A percentile compares a stretch with the other conserved stretches of the same genome.
Conservation (phyloP, 2,329 filamentous ascomycete genomes). For the Lachnellula subtilissima region DNA sequence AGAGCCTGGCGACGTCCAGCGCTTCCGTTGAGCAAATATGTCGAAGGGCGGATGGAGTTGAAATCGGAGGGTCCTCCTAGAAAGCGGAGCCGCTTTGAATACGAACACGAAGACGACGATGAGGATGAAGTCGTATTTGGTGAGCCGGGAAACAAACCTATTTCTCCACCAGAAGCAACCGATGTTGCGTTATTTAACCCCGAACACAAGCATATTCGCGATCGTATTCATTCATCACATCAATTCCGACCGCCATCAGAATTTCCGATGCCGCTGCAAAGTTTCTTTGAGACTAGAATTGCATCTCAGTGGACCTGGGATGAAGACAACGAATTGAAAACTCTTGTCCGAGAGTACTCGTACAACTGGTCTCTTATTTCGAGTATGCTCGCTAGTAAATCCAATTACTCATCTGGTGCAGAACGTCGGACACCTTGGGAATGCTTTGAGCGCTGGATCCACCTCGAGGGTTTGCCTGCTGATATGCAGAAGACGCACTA, state of each 20-base stretch:
- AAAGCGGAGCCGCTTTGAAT: constrained; percentile 80
- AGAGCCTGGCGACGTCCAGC: constrained; percentile 71
- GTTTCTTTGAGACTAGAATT: constrained; percentile 81
- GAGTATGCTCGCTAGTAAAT: constrained; percentile 68
- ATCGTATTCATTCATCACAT: constrained; percentile 84
- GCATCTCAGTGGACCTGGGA: constrained; percentile 87
- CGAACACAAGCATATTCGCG: constrained; percentile 83
- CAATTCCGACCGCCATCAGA: constrained; percentile 92
- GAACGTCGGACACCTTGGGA: constrained; percentile 96
- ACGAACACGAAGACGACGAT: constrained; percentile 67
- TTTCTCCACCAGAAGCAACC: constrained; percentile 62
- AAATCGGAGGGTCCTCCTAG: constrained; percentile 58
- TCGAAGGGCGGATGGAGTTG: constrained; percentile 73
- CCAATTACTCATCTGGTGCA: constrained; percentile 74
- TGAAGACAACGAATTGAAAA: constrained; percentile 86
- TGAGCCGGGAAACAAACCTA: constrained; percentile 27
- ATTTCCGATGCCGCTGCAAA: constrained; percentile 81
- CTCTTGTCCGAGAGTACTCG: constrained; percentile 82
- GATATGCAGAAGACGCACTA: constrained; percentile 96
- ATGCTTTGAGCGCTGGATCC: constrained; percentile 96
- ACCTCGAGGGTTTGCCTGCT: constrained; percentile 80
- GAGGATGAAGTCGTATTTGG: constrained; percentile 43
- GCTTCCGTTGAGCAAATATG: constrained; percentile 80
- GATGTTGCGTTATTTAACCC: constrained; percentile 85
- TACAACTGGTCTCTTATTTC: constrained; percentile 98